phyloP scores from a whole-genome alignment of 2,329 filamentous ascomycete genomes.

The Colletotrichum phormii region DNA sequence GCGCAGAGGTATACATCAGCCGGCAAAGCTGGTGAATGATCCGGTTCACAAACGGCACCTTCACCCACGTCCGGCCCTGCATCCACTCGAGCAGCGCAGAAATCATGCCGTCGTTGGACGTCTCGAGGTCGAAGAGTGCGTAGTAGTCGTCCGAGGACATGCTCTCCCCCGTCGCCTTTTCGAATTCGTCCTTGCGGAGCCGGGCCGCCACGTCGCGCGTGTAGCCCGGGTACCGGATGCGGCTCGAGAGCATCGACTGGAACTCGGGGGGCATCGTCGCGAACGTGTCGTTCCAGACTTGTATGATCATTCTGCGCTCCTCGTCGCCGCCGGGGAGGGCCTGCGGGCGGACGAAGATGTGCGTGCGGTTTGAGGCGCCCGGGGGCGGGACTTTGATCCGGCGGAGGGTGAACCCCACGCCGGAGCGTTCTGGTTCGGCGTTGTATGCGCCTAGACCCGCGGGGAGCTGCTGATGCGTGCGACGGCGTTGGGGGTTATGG shows the following conservation, averaged over 20 bases:
- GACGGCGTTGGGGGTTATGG: neutral
- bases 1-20: constrained; percentile 28
- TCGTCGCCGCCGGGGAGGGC: neutral
- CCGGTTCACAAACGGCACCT: constrained; percentile 30
- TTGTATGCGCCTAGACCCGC: constrained; percentile 6
- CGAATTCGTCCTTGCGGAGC: constrained; percentile 27
- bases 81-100: constrained; percentile 32
- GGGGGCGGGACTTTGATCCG: neutral
- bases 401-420: constrained; percentile 15
- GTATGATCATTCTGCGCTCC: neutral
- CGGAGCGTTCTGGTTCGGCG: neutral
- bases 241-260: neutral
- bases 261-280: neutral
- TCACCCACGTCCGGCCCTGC: constrained; percentile 28
- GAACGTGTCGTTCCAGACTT: constrained; percentile 4
- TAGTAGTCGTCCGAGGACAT: constrained; percentile 27
- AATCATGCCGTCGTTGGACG: constrained; percentile 34
- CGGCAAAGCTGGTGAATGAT: constrained; percentile 24
- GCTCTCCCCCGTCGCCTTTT: constrained; percentile 26
- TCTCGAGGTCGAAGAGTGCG: constrained; percentile 32
- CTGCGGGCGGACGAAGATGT: constrained; percentile 14
- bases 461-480: neutral
- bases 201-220: constrained; percentile 23
- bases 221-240: constrained; percentile 18
- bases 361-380: neutral